phyloP scores from a whole-genome alignment of 768 basidiomycete genomes.

The Holtermannia corniformis region DNA sequence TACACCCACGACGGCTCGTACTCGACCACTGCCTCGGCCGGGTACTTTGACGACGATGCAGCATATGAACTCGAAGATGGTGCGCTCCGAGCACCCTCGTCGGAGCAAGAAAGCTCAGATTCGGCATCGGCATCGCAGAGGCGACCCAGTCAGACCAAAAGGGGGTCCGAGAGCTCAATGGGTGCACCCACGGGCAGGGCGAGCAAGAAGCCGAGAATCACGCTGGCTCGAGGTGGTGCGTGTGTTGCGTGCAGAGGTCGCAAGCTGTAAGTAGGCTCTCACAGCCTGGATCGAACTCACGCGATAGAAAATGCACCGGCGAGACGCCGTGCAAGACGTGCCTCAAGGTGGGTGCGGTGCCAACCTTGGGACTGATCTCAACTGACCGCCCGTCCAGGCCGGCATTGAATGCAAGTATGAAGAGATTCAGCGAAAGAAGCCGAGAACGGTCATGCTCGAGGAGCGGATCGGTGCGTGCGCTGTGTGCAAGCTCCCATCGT shows the following conservation, averaged over 20 bases:
- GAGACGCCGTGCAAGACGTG: constrained; percentile 26
- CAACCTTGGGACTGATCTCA: no score
- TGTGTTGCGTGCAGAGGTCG: constrained; percentile 31
- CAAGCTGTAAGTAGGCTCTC: constrained; percentile 21
- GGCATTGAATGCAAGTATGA: constrained; percentile 25
- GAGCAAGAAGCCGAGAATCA: constrained; percentile 25
- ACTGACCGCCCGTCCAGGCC: no score
- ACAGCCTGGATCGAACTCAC: background rate
- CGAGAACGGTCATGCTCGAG: constrained; percentile 21
- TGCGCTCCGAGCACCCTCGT: background rate
- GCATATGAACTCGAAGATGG: background rate
- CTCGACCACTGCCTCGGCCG: no score
- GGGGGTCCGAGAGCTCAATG: background rate
- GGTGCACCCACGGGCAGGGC: background rate
- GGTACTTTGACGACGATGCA: no score
- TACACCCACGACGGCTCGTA: no score
- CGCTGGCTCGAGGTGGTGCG: constrained; percentile 22
- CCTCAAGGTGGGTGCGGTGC: constrained; percentile 9
- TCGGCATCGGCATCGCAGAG: background rate
- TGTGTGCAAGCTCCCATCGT: no score
- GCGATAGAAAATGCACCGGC: constrained; percentile 26
- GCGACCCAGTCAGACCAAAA: background rate
- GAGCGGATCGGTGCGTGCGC: constrained; percentile 31
- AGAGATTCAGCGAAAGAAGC: constrained; percentile 21
- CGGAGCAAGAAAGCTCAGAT: background rate